Conservation (phyloP, 495 filamentous ascomycete genomes). For the Hypomontagnella submonticulosa region DNA sequence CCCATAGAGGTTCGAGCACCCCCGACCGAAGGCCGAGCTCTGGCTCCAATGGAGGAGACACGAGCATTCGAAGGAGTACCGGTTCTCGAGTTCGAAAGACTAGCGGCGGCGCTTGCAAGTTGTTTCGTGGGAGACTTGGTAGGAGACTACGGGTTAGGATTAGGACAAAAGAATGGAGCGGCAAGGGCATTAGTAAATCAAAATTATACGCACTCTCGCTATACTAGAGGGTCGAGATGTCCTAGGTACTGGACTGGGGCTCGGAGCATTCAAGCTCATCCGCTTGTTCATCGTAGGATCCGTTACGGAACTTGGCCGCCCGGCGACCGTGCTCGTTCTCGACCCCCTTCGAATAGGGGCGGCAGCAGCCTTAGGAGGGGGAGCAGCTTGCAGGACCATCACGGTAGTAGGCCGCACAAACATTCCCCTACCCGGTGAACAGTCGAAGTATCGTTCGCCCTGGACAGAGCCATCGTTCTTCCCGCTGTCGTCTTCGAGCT, state of each 20-base stretch:
- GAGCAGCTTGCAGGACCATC: constrained; percentile 68
- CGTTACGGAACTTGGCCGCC: constrained; percentile 50
- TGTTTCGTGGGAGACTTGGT: constrained; percentile 86
- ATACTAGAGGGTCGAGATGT: constrained; percentile 64
- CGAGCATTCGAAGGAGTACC: constrained; percentile 65
- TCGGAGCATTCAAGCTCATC: constrained; percentile 73
- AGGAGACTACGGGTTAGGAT: constrained; percentile 66
- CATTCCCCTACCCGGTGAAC: constrained; percentile 82
- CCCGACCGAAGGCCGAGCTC: constrained; percentile 63
- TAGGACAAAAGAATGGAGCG: constrained; percentile 34
- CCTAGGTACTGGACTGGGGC: constrained; percentile 70
- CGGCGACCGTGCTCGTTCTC: constrained; percentile 45
- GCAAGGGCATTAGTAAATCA: background rate
- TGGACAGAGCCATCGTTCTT: constrained; percentile 96
- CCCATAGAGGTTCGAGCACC: constrained; percentile 72
- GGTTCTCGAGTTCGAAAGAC: constrained; percentile 68
- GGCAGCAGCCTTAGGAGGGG: constrained; percentile 44
- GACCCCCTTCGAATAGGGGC: constrained; percentile 43
- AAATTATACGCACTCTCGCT: constrained; percentile 62
- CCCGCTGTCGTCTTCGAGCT: constrained; percentile 82
- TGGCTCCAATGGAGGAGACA: constrained; percentile 56
- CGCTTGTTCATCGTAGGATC: constrained; percentile 67
- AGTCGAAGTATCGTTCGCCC: constrained; percentile 91
- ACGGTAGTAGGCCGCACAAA: constrained; percentile 78
- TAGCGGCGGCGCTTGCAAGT: constrained; percentile 65